Conservation (phyloP, 2,329 filamentous ascomycete species). For the Colletotrichum sp. region DNA sequence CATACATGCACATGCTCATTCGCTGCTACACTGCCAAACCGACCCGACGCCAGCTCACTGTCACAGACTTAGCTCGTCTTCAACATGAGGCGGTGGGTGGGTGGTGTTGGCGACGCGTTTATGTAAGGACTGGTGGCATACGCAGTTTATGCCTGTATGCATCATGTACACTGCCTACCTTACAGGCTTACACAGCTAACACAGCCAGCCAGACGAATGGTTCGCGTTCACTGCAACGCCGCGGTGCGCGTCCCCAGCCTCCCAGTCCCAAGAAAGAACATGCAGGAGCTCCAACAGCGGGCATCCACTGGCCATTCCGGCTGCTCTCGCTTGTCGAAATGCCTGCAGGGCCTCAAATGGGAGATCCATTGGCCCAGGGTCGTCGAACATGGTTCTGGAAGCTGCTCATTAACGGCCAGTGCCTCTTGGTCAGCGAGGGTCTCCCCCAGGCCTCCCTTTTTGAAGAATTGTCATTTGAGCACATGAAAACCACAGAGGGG, state of each 20-base stretch:
- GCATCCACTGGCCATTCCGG: not conserved
- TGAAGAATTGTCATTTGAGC: not conserved
- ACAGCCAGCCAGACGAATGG: not conserved
- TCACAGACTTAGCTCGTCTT: not conserved
- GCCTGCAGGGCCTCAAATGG: not conserved
- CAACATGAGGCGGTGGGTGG: not conserved
- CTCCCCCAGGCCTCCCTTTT: not conserved
- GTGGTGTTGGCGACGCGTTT: not conserved
- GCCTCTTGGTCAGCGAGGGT: not conserved
- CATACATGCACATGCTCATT: constrained; percentile 14
- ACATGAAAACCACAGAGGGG: not conserved
- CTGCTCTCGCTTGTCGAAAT: constrained; percentile 17
- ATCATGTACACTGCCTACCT: not conserved
- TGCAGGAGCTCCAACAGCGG: not conserved
- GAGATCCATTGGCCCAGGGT: constrained; percentile 10
- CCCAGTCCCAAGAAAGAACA: not conserved
- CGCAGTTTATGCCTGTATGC: not conserved
- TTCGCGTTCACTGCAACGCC: not conserved
- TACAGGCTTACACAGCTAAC: not conserved
- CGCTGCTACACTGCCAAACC: not conserved
- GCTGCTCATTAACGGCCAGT: constrained; percentile 10
- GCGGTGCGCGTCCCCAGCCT: not conserved
- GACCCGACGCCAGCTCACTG: constrained; percentile 4
- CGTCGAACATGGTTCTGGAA: constrained; percentile 6
- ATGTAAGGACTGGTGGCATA: not conserved